Percentiles rank a stretch among this genome's conserved stretches.
Conservation (phyloP, 1,284 basidiomycete species). For the Tranzscheliella williamsii region DNA sequence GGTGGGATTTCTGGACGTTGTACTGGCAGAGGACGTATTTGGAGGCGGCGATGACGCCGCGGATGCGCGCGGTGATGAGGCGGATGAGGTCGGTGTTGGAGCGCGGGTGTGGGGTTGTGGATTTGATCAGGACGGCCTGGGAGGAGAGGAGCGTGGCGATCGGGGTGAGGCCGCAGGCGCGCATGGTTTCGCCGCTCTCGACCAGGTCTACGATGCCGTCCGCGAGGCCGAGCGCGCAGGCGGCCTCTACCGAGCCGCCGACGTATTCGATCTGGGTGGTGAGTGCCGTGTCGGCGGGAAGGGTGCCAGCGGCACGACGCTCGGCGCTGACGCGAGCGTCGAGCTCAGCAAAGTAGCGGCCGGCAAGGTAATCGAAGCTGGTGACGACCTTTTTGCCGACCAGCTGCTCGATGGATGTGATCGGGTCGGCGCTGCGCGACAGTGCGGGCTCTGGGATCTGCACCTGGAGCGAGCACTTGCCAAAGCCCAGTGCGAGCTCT, state of each 20-base stretch:
- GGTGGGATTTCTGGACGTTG: conserved; percentile 74
- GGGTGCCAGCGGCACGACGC: conserved; percentile 63
- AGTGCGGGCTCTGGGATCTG: conserved; percentile 77
- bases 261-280: conserved; percentile 88
- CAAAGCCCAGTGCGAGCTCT: conserved; percentile 83
- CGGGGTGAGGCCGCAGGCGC: conserved; percentile 89
- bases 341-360: conserved; percentile 75
- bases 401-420: conserved; percentile 77
- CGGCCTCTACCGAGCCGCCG: conserved; percentile 96
- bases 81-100: conserved; percentile 71
- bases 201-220: conserved; percentile 75
- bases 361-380: conserved; percentile 85
- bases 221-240: conserved; percentile 91
- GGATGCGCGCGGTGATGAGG: conserved; percentile 82
- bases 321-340: conserved; percentile 67
- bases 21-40: conserved; percentile 90
- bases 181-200: conserved; percentile 99
- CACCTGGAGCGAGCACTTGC: conserved; percentile 90
- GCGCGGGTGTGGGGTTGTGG: conserved; percentile 70
- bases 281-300: conserved; percentile 15
- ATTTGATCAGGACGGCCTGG: conserved; percentile 92
- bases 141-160: conserved; percentile 79
- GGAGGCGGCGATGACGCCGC: conserved; percentile 86
- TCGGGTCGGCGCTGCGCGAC: conserved; percentile 63
- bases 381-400: conserved; percentile 92